Conservation (phyloP, 805 yeast genomes). For the Diddensiella transvaalensis region DNA sequence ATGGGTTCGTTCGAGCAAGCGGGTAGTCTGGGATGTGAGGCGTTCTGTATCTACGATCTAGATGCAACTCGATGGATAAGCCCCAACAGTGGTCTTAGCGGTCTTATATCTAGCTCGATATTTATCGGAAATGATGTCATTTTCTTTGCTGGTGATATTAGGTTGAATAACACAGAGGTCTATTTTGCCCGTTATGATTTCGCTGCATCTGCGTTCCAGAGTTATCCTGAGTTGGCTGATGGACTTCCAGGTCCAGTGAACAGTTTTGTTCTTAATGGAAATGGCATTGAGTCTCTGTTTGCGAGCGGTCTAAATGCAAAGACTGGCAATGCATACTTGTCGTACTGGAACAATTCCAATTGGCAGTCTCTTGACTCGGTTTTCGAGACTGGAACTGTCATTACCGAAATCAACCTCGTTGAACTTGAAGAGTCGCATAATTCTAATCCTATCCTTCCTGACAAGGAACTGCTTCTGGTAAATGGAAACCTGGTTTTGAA, state of each 20-base stretch:
- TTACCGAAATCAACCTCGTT: constrained; percentile 46
- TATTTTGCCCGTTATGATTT: constrained; percentile 58
- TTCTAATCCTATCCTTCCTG: constrained; percentile 36
- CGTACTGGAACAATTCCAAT: constrained; percentile 44
- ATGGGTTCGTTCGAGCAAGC: constrained; percentile 70
- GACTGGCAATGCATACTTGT: constrained; percentile 33
- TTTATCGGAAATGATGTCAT: constrained; percentile 41
- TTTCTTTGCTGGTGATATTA: constrained; percentile 54
- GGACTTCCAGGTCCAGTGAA: constrained; percentile 29
- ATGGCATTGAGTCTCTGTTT: constrained; percentile 43
- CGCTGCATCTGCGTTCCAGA: constrained; percentile 31
- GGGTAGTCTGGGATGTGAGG: constrained; percentile 53
- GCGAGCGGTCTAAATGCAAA: constrained; percentile 36
- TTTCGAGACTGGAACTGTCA: constrained; percentile 34
- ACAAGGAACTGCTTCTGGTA: constrained; percentile 48
- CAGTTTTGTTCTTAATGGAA: constrained; percentile 33
- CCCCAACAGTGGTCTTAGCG: constrained; percentile 39
- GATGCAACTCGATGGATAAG: constrained; percentile 53
- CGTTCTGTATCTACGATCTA: constrained; percentile 64
- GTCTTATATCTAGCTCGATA: constrained; percentile 52
- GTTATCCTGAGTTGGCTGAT: constrained; percentile 20
- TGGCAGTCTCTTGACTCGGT: constrained; percentile 47
- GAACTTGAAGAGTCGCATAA: constrained; percentile 32
- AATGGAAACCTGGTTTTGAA: constrained; percentile 53
- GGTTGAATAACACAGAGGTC: constrained; percentile 35